These are phyloP conservation scores for Tolypocladium pustulatum DNA, from an alignment of 2,329 filamentous ascomycete species.

Conservation along the genomic window DNA sequence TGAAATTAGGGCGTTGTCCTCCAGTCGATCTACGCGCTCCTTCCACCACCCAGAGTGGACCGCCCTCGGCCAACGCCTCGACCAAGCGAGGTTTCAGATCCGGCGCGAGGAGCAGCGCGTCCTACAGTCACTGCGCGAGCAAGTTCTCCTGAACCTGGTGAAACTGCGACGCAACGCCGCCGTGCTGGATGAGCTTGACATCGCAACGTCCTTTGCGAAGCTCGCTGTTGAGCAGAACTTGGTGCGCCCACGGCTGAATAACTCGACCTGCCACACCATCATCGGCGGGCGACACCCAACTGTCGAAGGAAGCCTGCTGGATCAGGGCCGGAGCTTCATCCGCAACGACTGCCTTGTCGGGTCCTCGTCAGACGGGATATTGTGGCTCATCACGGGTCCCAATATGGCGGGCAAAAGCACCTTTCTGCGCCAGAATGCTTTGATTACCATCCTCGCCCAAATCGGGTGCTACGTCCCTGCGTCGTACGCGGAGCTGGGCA, in stretches of 20 bases:
- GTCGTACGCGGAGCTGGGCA: constrained; percentile 69
- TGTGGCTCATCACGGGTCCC: constrained; percentile 68
- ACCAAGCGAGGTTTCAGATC: constrained; percentile 68
- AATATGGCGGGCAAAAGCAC: constrained; percentile 99
- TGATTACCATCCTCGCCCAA: constrained; percentile 90
- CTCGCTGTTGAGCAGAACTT: constrained; percentile 67
- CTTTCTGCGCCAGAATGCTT: constrained; percentile 87
- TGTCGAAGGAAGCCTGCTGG: constrained; percentile 71
- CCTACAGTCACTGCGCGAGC: constrained; percentile 61
- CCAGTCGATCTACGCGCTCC: constrained; percentile 74
- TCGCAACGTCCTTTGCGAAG: constrained; percentile 73
- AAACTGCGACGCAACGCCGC: constrained; percentile 79
- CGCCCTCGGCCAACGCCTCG: constrained; percentile 64
- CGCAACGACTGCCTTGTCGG: constrained; percentile 79
- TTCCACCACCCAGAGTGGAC: constrained; percentile 84
- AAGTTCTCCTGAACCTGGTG: constrained; percentile 72
- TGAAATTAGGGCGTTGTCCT: constrained; percentile 44
- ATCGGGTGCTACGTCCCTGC: constrained; percentile 89
- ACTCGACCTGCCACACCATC: constrained; percentile 58
- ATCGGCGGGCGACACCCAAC: constrained; percentile 84
- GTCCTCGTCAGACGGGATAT: constrained; percentile 49
- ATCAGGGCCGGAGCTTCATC: constrained; percentile 72
- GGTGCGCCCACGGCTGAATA: constrained; percentile 62
- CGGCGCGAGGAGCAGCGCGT: constrained; percentile 75
- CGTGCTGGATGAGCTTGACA: constrained; percentile 90